These are phyloP conservation scores for Keithomyces neogunnii DNA, from an alignment of 2,329 filamentous ascomycete species.

Conservation along the genomic window DNA sequence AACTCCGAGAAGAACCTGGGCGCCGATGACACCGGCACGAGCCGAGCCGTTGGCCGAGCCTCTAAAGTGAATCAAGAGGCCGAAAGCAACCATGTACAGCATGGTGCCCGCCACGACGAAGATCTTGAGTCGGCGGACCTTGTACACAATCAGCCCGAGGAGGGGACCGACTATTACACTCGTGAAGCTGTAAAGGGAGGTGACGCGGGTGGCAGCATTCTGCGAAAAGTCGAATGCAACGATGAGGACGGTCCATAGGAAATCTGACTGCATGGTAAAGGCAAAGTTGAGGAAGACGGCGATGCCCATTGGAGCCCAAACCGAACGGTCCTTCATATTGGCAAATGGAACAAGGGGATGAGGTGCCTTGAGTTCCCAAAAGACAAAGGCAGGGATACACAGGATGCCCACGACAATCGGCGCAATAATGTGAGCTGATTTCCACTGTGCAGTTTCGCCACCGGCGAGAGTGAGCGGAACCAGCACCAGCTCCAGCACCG, in stretches of 20 bases:
- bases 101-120: constrained; percentile 43
- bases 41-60: constrained; percentile 32
- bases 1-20: constrained; percentile 51
- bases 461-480: constrained; percentile 53
- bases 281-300: constrained; percentile 30
- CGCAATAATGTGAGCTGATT: constrained; percentile 39
- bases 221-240: constrained; percentile 41
- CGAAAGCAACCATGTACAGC: constrained; percentile 43
- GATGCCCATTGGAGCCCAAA: constrained; percentile 37
- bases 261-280: constrained; percentile 40
- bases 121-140: constrained; percentile 44
- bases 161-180: constrained; percentile 38
- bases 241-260: constrained; percentile 43
- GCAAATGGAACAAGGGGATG: constrained; percentile 48
- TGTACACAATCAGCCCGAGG: constrained; percentile 39
- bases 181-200: constrained; percentile 40
- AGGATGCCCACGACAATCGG: constrained; percentile 51
- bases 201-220: constrained; percentile 39
- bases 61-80: constrained; percentile 51
- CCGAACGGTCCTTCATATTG: constrained; percentile 40
- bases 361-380: constrained; percentile 51
- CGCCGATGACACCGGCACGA: constrained; percentile 47
- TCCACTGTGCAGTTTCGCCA: constrained; percentile 35
- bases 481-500: constrained; percentile 50
- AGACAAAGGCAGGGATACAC: constrained; percentile 44